Conservation (phyloP, 2,329 filamentous ascomycete species). For the Daldinia eschscholtzii region DNA sequence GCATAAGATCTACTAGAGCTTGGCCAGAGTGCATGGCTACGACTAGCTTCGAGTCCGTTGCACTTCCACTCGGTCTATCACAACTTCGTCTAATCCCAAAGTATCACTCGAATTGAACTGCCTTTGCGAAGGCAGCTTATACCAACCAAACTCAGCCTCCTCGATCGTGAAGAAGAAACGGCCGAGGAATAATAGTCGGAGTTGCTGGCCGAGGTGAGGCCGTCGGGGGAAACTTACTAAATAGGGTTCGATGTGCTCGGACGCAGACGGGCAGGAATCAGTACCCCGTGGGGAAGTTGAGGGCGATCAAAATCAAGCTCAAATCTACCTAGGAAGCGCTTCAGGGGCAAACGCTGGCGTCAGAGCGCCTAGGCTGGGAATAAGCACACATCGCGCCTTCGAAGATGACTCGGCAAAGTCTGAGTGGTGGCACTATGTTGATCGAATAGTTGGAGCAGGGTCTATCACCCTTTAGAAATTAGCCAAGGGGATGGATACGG, state of each 20-base stretch:
- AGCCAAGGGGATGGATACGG: no score
- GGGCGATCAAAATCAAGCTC: background rate
- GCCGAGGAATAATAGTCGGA: conserved; percentile 9
- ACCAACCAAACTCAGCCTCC: background rate
- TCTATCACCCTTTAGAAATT: background rate
- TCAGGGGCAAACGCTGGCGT: background rate
- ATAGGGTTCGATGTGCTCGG: background rate
- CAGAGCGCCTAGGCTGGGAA: background rate
- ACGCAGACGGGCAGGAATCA: background rate
- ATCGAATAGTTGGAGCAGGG: background rate
- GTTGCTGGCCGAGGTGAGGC: background rate
- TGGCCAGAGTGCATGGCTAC: background rate
- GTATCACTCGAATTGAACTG: background rate
- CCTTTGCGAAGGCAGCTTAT: background rate
- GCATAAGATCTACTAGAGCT: conserved; percentile 5
- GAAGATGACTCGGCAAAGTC: background rate
- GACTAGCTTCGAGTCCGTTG: background rate
- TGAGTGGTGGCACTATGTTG: background rate
- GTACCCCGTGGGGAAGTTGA: conserved; percentile 3
- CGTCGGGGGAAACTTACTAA: background rate
- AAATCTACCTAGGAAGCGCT: background rate
- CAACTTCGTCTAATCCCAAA: conserved; percentile 6
- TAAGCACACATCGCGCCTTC: background rate
- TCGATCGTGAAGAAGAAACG: background rate
- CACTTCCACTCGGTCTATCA: background rate